phyloP scores from a whole-genome alignment of 805 yeast genomes.

The Spathaspora hagerdaliae region DNA sequence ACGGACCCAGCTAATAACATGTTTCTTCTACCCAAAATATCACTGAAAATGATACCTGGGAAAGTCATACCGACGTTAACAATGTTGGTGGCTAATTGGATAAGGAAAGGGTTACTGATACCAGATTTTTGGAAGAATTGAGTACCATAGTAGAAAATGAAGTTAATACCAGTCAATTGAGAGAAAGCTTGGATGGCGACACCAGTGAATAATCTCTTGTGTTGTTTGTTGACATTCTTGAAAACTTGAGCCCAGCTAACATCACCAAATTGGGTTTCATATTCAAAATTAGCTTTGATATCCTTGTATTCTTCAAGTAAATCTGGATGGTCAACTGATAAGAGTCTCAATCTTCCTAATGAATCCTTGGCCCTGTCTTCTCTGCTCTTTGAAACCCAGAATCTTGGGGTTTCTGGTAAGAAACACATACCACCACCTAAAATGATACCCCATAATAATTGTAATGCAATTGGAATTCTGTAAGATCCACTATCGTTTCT shows the following conservation, averaged over 20 bases:
- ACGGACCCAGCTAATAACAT: slow-evolving; percentile 58
- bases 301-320: slow-evolving; percentile 69
- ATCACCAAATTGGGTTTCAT: slow-evolving; percentile 55
- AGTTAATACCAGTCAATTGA: slow-evolving; percentile 88
- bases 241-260: slow-evolving; percentile 55
- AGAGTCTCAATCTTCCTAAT: slow-evolving; percentile 31
- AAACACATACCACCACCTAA: slow-evolving; percentile 28
- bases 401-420: slow-evolving; percentile 39
- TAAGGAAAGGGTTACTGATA: slow-evolving; percentile 43
- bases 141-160: slow-evolving; percentile 86
- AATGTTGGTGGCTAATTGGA: slow-evolving; percentile 34
- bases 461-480: slow-evolving; percentile 40
- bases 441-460: slow-evolving; percentile 33
- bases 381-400: slow-evolving; percentile 24
- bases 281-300: slow-evolving; percentile 71
- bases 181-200: slow-evolving; percentile 71
- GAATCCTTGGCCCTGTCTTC: slow-evolving; percentile 26
- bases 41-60: slow-evolving; percentile 30
- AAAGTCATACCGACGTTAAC: slow-evolving; percentile 37
- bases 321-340: slow-evolving; percentile 61
- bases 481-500: slow-evolving; percentile 34
- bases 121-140: slow-evolving; percentile 74
- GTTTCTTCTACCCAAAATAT: slow-evolving; percentile 57
- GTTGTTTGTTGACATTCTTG: slow-evolving; percentile 54
- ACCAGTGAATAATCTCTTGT: slow-evolving; percentile 49